A percentile compares a stretch with the other conserved stretches of the same genome.
These are phyloP conservation scores for Leccinum subfulvum DNA, from an alignment of 1,284 basidiomycete genomes.

Conservation along the genomic window DNA sequence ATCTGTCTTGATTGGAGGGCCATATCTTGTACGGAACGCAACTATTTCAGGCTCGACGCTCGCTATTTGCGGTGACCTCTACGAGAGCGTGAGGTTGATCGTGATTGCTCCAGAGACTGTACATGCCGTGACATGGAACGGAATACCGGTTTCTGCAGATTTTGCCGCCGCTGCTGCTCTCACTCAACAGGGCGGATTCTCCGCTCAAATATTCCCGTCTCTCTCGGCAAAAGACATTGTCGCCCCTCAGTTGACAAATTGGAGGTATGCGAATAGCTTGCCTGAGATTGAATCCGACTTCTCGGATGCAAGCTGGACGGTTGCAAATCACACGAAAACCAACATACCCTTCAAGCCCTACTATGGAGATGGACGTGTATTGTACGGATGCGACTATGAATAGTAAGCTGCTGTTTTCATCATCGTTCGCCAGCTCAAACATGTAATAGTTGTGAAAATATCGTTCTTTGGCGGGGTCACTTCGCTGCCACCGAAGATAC, in stretches of 20 bases:
- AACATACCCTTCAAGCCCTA: conserved; percentile 65
- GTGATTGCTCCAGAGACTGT: conserved; percentile 49
- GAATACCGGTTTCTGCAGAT: conserved; percentile 43
- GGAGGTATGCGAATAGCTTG: conserved; percentile 71
- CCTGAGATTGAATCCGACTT: conserved; percentile 62
- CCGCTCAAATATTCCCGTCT: conserved; percentile 30
- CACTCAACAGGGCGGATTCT: conserved; percentile 40
- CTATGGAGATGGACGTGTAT: conserved; percentile 69
- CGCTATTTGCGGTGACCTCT: conserved; percentile 48
- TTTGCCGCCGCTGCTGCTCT: conserved; percentile 24
- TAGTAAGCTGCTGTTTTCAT: conserved; percentile 49
- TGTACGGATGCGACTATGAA: conserved; percentile 81
- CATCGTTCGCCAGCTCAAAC: background rate
- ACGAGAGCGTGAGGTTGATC: conserved; percentile 40
- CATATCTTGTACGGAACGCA: conserved; percentile 55
- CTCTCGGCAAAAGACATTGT: conserved; percentile 16
- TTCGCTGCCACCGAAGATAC: conserved; percentile 61
- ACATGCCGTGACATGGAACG: conserved; percentile 68
- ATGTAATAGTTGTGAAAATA: conserved; percentile 69
- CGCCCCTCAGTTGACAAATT: conserved; percentile 47
- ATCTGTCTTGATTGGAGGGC: conserved; percentile 51
- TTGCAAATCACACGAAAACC: conserved; percentile 67
- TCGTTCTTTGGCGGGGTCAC: conserved; percentile 78
- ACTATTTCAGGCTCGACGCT: conserved; percentile 41
- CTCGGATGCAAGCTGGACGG: conserved; percentile 60